Conservation (phyloP, 805 yeast species). For the Cyberlindnera euphorbiae region DNA sequence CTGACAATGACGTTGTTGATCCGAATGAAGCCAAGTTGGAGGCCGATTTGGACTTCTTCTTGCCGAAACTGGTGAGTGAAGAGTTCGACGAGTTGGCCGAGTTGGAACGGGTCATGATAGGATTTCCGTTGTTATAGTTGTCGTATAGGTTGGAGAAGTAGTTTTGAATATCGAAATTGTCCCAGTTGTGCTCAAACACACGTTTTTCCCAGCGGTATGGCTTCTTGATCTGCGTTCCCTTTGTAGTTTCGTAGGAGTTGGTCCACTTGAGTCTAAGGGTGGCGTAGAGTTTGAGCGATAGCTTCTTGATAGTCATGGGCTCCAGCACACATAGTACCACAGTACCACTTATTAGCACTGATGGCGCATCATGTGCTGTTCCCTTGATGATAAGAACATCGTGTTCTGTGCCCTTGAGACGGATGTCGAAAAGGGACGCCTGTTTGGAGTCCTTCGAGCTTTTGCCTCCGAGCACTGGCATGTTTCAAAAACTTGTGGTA, state of each 20-base stretch:
- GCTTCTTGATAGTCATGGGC: constrained; percentile 60
- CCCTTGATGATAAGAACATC: constrained; percentile 85
- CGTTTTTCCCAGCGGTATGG: constrained; percentile 53
- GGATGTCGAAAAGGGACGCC: constrained; percentile 43
- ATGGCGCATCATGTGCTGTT: constrained; percentile 66
- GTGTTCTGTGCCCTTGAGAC: constrained; percentile 63
- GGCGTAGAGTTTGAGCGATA: constrained; percentile 62
- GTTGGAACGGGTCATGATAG: constrained; percentile 9
- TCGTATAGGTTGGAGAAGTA: constrained; percentile 29
- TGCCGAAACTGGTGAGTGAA: constrained; percentile 20
- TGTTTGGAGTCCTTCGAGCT: constrained; percentile 24
- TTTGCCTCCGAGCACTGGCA: constrained; percentile 17
- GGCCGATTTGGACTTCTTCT: constrained; percentile 32
- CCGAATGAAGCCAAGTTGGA: constrained; percentile 31
- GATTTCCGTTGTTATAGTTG: constrained; percentile 14
- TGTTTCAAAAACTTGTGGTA: too few species aligned
- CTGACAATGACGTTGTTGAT: constrained; percentile 20
- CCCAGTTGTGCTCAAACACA: constrained; percentile 78
- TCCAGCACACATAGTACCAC: constrained; percentile 74
- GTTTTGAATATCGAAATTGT: constrained; percentile 51
- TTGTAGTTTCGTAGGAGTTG: constrained; percentile 44
- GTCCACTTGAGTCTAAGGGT: constrained; percentile 63
- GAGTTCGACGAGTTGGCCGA: constrained; percentile 25
- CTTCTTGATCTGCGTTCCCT: constrained; percentile 38
- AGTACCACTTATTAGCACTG: constrained; percentile 71